phyloP scores from a whole-genome alignment of 148 eudicot species.

The Cornus controversa region DNA sequence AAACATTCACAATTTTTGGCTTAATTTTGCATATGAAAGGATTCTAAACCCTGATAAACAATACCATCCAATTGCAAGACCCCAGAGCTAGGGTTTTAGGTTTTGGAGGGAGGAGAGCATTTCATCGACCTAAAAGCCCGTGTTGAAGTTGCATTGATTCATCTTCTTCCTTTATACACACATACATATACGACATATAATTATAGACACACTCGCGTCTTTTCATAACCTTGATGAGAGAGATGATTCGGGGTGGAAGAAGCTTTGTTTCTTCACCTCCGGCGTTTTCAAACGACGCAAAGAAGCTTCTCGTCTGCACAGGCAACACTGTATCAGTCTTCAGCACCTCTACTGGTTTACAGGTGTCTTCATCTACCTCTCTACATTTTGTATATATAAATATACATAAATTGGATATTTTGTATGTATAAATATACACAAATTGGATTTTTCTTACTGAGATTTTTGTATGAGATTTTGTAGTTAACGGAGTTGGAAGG shows the following conservation, averaged over 20 bases:
- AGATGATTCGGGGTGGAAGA: constrained; percentile 75
- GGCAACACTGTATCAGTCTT: constrained; percentile 71
- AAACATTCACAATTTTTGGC: too few species aligned
- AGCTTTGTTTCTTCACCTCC: constrained; percentile 69
- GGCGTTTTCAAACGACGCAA: constrained; percentile 75
- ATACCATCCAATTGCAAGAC: too few species aligned
- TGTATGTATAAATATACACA: background rate
- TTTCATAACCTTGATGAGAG: background rate
- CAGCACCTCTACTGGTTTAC: constrained; percentile 79
- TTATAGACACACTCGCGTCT: background rate
- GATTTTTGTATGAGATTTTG: background rate
- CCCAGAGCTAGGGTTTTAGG: background rate
- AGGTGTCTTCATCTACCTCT: constrained; percentile 27
- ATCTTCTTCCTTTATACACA: background rate
- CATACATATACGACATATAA: background rate
- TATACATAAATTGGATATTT: background rate
- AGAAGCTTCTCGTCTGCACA: constrained; percentile 69
- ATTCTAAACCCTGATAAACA: too few species aligned
- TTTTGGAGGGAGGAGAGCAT: background rate
- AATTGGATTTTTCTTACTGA: background rate
- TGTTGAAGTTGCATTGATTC: background rate
- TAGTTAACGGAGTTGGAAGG: constrained; percentile 83
- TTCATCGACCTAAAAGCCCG: background rate
- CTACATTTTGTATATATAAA: background rate
- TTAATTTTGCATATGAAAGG: too few species aligned